Percentiles rank a stretch among this genome's conserved stretches.
Conservation (phyloP, 805 yeast genomes). For the Ogataea populi-albae region DNA sequence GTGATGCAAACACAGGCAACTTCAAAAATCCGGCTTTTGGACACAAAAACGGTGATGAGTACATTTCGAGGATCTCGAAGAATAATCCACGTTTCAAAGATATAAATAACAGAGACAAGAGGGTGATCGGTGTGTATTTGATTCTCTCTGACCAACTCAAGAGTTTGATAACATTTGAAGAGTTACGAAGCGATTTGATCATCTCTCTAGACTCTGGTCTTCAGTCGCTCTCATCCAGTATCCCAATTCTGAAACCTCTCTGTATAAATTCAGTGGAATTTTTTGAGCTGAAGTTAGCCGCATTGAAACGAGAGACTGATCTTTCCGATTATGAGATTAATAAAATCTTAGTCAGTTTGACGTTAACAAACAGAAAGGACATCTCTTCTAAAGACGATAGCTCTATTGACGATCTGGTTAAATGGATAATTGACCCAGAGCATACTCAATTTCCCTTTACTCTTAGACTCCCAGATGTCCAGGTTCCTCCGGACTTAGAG, state of each 20-base stretch:
- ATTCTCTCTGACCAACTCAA: conserved; percentile 46
- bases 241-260: conserved; percentile 47
- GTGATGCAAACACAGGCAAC: background rate
- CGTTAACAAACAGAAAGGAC: conserved; percentile 17
- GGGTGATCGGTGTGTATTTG: conserved; percentile 36
- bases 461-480: conserved; percentile 13
- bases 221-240: conserved; percentile 16
- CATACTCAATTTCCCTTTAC: conserved; percentile 19
- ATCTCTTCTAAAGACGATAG: conserved; percentile 16
- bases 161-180: conserved; percentile 32
- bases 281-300: conserved; percentile 22
- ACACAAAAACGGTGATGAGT: conserved; percentile 28
- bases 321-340: conserved; percentile 10
- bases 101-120: conserved; percentile 16
- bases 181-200: conserved; percentile 40
- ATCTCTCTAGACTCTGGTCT: conserved; percentile 46
- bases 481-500: conserved; percentile 12
- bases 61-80: conserved; percentile 30
- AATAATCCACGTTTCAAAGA: conserved; percentile 25
- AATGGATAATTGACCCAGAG: conserved; percentile 28
- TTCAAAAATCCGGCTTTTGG: background rate
- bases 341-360: conserved; percentile 19
- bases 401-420: conserved; percentile 19
- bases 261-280: conserved; percentile 47
- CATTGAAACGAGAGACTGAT: conserved; percentile 8